Conservation (phyloP, 2,329 filamentous ascomycete species). For the Decorospora gaudefroyi region DNA sequence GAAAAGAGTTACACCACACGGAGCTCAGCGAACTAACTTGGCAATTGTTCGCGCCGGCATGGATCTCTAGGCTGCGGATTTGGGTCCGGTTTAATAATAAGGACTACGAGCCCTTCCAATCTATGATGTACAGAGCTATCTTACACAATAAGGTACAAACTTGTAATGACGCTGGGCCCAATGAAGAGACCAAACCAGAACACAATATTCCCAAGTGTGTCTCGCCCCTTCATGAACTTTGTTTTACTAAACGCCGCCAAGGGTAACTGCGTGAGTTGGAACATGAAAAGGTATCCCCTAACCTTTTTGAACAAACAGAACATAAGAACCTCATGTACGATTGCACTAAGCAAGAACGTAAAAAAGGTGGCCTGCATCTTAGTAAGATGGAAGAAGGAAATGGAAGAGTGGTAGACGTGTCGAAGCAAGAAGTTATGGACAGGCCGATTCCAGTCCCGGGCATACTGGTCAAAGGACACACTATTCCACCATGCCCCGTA, state of each 20-base stretch:
- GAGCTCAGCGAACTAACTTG: not conserved
- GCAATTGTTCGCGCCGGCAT: too few relatives aligned
- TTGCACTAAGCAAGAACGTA: constrained; percentile 72
- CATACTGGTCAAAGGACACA: constrained; percentile 74
- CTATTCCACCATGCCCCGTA: constrained; percentile 59
- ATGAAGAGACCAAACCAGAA: constrained; percentile 83
- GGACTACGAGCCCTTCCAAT: too few relatives aligned
- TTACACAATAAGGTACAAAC: constrained; percentile 57
- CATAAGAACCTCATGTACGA: constrained; percentile 78
- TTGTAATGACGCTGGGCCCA: constrained; percentile 67
- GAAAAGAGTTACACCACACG: constrained; percentile 21
- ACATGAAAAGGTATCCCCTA: constrained; percentile 70
- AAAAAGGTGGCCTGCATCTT: constrained; percentile 73
- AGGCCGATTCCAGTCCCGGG: constrained; percentile 79
- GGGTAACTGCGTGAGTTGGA: constrained; percentile 76
- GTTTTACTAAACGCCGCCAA: constrained; percentile 70
- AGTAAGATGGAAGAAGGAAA: constrained; percentile 71
- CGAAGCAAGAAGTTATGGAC: constrained; percentile 78
- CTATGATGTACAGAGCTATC: not conserved
- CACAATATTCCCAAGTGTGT: constrained; percentile 70
- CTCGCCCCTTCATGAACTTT: constrained; percentile 64
- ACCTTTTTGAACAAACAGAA: constrained; percentile 80
- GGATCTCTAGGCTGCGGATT: too few relatives aligned
- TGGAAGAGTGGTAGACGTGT: constrained; percentile 78
- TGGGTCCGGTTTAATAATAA: too few relatives aligned